Base-by-base conservation (phyloP, 208 protist species). In the Phytomonas francai region DNA sequence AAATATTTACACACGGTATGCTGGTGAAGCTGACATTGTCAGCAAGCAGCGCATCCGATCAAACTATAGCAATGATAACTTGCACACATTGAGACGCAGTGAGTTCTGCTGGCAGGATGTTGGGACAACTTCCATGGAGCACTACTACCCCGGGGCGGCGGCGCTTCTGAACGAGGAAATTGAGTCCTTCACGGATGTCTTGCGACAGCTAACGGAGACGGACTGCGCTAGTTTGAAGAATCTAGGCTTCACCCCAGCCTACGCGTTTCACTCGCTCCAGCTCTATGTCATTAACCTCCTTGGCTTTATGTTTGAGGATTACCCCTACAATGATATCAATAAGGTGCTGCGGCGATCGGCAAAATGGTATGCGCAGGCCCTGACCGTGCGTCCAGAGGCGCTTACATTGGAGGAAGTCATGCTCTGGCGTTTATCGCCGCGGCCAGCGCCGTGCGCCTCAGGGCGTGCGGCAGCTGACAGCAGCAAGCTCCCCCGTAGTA, bases 241-340 rank as follows among this genome's bases (percentile, higher is more conserved):
- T 27, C 12, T 29, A 22, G 72, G 82, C 60, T 80, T 81, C 63
- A 69, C 76, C 25, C 84, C 88, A 3, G 76, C 67, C 59, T 92
- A 92, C 78, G 84, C 85, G 11, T 80, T 94, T 60, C 76, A 75
- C 71, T 85, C 80, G 16, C 70, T 95, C 36, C 77, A 81, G 54
- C 66, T 89, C 6, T 95, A 95, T 73, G 85, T 95, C 34, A 80
- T 85, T 68, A 92, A 92, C 72, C 72, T 95, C 4, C 74, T 95
- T 4, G 89, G 89, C n/a, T 87, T 86, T 76, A 87, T 83, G 73
- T 71, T 82, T 16, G 85, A 90, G 71, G 86, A 91, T 75, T 95
- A 91, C 74, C 74, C 84, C 19, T 91, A 91, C 81, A 85, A 89
- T 64, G 77, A 79, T 66, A 92, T 95, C 65, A 95, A 95, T 70